Base-by-base conservation (phyloP, 2,329 filamentous ascomycete genomes). In the Phaeosphaeriaceae sp. region DNA sequence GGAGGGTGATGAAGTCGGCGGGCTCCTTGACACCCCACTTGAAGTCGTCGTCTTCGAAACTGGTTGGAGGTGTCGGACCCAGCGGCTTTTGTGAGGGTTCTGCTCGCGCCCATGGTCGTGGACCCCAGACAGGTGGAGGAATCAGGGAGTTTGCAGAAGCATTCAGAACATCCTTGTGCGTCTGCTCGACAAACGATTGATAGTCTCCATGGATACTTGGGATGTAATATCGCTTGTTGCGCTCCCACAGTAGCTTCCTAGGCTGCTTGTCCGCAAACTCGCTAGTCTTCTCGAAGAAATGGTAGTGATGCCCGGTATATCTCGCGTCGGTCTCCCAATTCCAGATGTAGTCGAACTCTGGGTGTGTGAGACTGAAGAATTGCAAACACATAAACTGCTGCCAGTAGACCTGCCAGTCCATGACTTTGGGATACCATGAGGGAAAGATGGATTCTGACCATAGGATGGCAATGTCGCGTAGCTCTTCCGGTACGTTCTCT, bases 1-100 rank as follows among this genome's bases (percentile, higher is more conserved):
- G 95, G 60, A 98, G 88, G 0, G 93, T 92, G 72, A 98, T 94
- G 66, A 96, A 86, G 76, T 98, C 94, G 11, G 94, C 93, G 58
- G 96, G 91, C 77, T 97, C 94, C 53, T 87, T 91, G 0, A 95
- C 90, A 31, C 94, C 94, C 93, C 94, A 97, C 51, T 84, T 78
- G 74, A 93, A 93, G 64, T 89, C 86, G 72, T 97, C 93, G 61
- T 91, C 89, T 51, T 94, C 91, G 67, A 91, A 89, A 1, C 82
- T 82, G 0, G 85, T 89, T 0, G 91, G 90, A 0, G 93, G 92
- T 17, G 81, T 80, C 0, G 91, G 89, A 58, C 95, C 92, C n/a
- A 89, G 84, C 7, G 93, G 89, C 78, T 89, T 89, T 73, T 96
- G 92, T 1, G 86, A 80, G 55, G 90, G 84, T 9, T 71, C 55